A percentile compares a stretch with the other conserved stretches of the same genome.
phyloP scores from a whole-genome alignment of 2,329 filamentous ascomycete species.

The Exserohilum turcica region DNA sequence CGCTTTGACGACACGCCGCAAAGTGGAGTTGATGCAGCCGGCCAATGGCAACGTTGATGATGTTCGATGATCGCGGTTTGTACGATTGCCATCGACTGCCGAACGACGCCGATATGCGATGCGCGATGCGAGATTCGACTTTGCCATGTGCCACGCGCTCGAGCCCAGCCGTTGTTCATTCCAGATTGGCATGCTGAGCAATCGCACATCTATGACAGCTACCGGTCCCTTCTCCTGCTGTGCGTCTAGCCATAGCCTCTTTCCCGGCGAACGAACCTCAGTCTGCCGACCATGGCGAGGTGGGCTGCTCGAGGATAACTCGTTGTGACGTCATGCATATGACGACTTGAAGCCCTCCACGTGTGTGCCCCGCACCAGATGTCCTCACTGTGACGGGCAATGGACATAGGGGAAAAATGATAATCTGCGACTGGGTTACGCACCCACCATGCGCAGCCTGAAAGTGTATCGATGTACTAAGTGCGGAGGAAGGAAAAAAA shows the following conservation, averaged over 20 bases:
- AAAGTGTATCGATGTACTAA: neutral
- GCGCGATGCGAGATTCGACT: conserved; percentile 23
- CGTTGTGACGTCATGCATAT: conserved; percentile 12
- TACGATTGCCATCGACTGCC: conserved; percentile 22
- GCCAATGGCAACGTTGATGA: conserved; percentile 22
- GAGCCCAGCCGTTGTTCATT: conserved; percentile 11
- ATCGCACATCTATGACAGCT: conserved; percentile 3
- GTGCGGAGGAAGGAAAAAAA: neutral
- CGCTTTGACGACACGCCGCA: conserved; percentile 14
- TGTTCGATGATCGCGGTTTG: conserved; percentile 18
- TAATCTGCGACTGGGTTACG: neutral
- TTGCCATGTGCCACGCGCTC: conserved; percentile 24
- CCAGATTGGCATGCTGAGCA: conserved; percentile 36
- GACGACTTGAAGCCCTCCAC: conserved; percentile 3
- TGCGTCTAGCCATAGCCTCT: too few relatives aligned
- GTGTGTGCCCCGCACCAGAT: conserved; percentile 9
- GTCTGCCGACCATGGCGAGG: neutral
- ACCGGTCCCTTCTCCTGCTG: neutral
- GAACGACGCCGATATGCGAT: conserved; percentile 22
- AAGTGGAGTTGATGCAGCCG: conserved; percentile 3
- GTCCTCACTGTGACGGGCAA: conserved; percentile 1
- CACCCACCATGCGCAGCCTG: neutral
- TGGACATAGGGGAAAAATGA: neutral
- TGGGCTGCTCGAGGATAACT: neutral
- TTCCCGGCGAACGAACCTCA: neutral